Base-by-base conservation (phyloP, 177 flowering plant genomes). In the Vitis hybrid region DNA sequence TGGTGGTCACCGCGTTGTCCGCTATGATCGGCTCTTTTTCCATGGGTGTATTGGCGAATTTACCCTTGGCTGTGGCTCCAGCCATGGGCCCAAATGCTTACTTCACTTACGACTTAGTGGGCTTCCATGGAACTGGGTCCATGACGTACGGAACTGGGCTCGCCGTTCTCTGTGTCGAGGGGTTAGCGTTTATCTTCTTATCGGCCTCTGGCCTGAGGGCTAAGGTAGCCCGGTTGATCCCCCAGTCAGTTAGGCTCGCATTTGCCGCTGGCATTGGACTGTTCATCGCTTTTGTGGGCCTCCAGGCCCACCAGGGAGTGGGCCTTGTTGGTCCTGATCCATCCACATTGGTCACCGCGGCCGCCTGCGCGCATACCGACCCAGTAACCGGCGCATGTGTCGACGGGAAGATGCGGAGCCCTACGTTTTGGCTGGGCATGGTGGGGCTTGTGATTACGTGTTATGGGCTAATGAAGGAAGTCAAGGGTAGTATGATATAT, bases 1-100 rank as follows among this genome's bases (percentile, higher is more conserved):
- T 91, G 17, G 88, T 87, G 1, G 94, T 90, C 49, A 93, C 97
- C 5, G 69, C 78, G 5, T 45, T 89, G 74, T 78, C 93, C 11
- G 80, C 97, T 18, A 80, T 88, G 89, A 78, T 90, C 14, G 97
- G 89, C 6, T 90, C 86, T 8, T 32, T 89, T 14, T 90, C 86
- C 9, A 91, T 93, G 97, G 98, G 98, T 1, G 2, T 88, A 3
- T 60, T 85, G 1, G 94, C 97, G 8, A 93, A 93, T 63, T 75
- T 93, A 21, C 97, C 98, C 11, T 62, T 91, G 19, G 94, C 82
- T 23, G 61, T 90, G 48, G 95, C 97, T 32, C 98, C 95, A 1
- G 98, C 84, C 3, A 93, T 93, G 98, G 98, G 98, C 8, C 76
- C 88, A 5, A 93, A 93, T 64, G 95, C 95, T 11, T 93, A 89